phyloP scores from a whole-genome alignment of 371 early-diverging fungal species.

The Syncephalastrum monosporum region DNA sequence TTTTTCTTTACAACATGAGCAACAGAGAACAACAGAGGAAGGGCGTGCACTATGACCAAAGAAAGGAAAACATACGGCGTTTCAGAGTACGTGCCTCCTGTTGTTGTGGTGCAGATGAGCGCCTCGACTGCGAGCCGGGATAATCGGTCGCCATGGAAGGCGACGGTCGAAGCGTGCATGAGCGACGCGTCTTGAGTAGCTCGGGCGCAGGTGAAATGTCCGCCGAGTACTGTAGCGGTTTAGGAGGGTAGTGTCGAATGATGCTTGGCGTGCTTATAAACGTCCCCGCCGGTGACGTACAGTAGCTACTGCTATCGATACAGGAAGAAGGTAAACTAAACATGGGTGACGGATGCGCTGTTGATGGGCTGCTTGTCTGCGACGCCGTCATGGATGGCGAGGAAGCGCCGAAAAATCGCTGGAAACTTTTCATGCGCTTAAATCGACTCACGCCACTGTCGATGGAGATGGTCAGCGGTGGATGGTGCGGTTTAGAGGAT shows the following conservation, averaged over 20 bases:
- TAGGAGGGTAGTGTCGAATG: slow-evolving; percentile 32
- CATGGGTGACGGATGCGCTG: slow-evolving; percentile 8
- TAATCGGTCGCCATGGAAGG: background rate
- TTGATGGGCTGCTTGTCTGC: slow-evolving; percentile 10
- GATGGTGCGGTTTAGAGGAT: background rate
- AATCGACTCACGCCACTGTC: background rate
- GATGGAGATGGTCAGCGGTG: slow-evolving; percentile 3
- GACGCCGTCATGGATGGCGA: slow-evolving; percentile 7
- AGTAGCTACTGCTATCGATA: too few species aligned
- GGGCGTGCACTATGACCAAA: too few species aligned
- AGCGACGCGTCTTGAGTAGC: slow-evolving; percentile 1
- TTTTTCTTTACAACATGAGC: too few species aligned
- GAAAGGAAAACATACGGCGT: too few species aligned
- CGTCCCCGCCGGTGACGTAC: too few species aligned
- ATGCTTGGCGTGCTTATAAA: slow-evolving; percentile 4
- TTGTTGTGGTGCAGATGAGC: slow-evolving; percentile 7
- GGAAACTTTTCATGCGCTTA: slow-evolving; percentile 13
- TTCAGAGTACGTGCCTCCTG: too few species aligned
- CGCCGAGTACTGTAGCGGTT: slow-evolving; percentile 33
- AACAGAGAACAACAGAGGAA: too few species aligned
- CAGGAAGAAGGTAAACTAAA: too few species aligned
- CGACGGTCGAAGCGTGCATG: slow-evolving; percentile 1
- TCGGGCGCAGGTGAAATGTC: slow-evolving; percentile 25
- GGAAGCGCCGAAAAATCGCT: slow-evolving; percentile 4
- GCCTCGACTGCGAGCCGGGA: slow-evolving; percentile 1